phyloP scores from a whole-genome alignment of 192 early-diverging fungal genomes.

The Allomyces arbusculus region DNA sequence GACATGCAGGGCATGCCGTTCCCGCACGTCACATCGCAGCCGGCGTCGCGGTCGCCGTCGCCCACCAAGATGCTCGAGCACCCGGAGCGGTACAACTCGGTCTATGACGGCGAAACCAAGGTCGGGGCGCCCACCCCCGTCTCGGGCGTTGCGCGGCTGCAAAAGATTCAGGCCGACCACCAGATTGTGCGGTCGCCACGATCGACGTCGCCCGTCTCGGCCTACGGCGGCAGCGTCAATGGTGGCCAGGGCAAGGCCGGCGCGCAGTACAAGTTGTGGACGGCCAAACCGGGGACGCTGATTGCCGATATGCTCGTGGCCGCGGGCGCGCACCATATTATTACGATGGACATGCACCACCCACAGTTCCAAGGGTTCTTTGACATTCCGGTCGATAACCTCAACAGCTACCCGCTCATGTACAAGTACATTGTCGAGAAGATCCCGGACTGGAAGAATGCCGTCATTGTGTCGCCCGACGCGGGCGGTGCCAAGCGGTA shows the following conservation, averaged over 20 bases:
- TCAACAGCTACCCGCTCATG: constrained; percentile 57
- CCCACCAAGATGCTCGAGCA: no score
- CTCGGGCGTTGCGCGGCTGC: no score
- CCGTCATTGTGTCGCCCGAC: constrained; percentile 84
- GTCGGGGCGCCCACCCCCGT: no score
- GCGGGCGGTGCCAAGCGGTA: constrained; percentile 92
- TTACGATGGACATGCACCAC: constrained; percentile 95
- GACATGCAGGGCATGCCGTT: background rate
- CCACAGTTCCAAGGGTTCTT: constrained; percentile 96
- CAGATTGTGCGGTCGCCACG: no score
- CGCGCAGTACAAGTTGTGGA: background rate
- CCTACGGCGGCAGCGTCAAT: no score
- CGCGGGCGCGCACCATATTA: constrained; percentile 81
- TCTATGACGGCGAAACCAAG: no score
- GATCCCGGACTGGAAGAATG: constrained; percentile 14
- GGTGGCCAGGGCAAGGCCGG: no score
- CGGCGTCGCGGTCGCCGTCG: no score
- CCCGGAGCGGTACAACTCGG: no score
- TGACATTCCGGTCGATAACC: constrained; percentile 76
- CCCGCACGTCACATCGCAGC: background rate
- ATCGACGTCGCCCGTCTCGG: no score
- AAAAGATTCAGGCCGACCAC: no score
- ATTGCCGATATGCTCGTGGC: constrained; percentile 74
- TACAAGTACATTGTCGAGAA: constrained; percentile 49
- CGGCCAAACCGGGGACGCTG: constrained; percentile 11